Conservation (phyloP, 2,329 filamentous ascomycete species). For the Fusarium graminum region DNA sequence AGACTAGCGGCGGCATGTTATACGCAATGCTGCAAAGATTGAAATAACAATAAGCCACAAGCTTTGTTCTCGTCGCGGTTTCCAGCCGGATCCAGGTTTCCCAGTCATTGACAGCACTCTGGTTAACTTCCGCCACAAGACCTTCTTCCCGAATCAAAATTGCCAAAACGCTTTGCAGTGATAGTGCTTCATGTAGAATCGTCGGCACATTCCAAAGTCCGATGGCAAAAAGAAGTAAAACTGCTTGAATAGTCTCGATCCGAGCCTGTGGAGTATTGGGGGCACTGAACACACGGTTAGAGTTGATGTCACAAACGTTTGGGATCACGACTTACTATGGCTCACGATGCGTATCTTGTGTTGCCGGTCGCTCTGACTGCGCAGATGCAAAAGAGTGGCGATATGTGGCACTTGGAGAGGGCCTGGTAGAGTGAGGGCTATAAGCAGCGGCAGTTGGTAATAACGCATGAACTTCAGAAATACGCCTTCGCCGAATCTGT, state of each 20-base stretch:
- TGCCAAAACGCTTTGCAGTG: slow-evolving; percentile 69
- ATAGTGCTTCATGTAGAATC: slow-evolving; percentile 70
- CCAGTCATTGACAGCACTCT: slow-evolving; percentile 65
- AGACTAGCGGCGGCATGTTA: slow-evolving; percentile 68
- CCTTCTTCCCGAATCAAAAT: slow-evolving; percentile 71
- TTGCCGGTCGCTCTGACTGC: slow-evolving; percentile 68
- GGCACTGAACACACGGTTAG: slow-evolving; percentile 56
- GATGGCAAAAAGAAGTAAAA: slow-evolving; percentile 71
- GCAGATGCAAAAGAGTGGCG: slow-evolving; percentile 71
- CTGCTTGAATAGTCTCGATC: slow-evolving; percentile 74
- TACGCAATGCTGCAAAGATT: slow-evolving; percentile 73
- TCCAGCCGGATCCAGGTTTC: slow-evolving; percentile 71
- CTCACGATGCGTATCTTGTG: slow-evolving; percentile 70
- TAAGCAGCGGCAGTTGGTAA: slow-evolving; percentile 70
- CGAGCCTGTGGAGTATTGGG: slow-evolving; percentile 70
- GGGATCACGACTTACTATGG: slow-evolving; percentile 63
- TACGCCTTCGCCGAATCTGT: slow-evolving; percentile 69
- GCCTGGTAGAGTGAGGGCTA: slow-evolving; percentile 70
- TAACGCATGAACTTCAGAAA: slow-evolving; percentile 68
- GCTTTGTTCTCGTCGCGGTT: slow-evolving; percentile 68
- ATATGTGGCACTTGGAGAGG: slow-evolving; percentile 69
- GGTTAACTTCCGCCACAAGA: slow-evolving; percentile 62
- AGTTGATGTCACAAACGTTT: background rate
- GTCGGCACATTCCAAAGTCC: slow-evolving; percentile 72
- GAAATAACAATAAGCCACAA: slow-evolving; percentile 72